Percentiles rank a stretch among this genome's conserved stretches.
Evolutionary conservation across 202 grass and related monocot species (phyloP).

Genomic region (Tripidium arundinaceum): DNA sequence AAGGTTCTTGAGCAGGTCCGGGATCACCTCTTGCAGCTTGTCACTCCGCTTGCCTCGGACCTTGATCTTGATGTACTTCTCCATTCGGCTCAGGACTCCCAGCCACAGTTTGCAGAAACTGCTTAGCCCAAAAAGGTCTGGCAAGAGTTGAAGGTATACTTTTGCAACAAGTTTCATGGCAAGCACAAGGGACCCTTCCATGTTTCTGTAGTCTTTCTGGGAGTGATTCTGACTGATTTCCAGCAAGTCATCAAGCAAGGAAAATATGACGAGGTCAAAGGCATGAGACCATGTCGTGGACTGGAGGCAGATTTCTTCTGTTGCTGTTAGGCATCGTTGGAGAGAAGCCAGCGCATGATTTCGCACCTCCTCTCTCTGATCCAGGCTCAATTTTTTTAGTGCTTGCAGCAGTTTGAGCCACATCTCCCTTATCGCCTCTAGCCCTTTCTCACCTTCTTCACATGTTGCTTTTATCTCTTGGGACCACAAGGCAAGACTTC

Average conservation of each 20-base stretch:
- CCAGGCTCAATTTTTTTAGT: constrained; percentile 80
- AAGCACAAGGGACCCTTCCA: constrained; percentile 81
- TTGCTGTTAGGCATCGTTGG: constrained; percentile 56
- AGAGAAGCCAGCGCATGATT: constrained; percentile 76
- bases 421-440: constrained; percentile 88
- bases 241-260: constrained; percentile 75
- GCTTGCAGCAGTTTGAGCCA: constrained; percentile 84
- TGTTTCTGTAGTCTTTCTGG: constrained; percentile 90
- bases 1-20: constrained; percentile 67
- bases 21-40: constrained; percentile 80
- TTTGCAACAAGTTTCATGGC: constrained; percentile 69
- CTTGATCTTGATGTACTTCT: constrained; percentile 90
- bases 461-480: constrained; percentile 51
- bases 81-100: constrained; percentile 82
- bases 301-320: constrained; percentile 63
- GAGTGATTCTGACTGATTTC: constrained; percentile 76
- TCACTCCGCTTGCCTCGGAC: constrained; percentile 82
- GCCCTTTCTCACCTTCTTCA: constrained; percentile 66
- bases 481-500: constrained; percentile 67
- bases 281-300: constrained; percentile 70
- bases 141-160: constrained; percentile 71
- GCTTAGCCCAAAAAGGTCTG: constrained; percentile 68
- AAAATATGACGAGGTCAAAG: constrained; percentile 79
- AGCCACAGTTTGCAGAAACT: constrained; percentile 98
- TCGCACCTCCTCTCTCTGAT: constrained; percentile 88